A percentile compares a stretch with the other conserved stretches of the same genome.
These are phyloP conservation scores for Leccinum incarnatum DNA, from an alignment of 768 basidiomycete species.

Conservation along the genomic window DNA sequence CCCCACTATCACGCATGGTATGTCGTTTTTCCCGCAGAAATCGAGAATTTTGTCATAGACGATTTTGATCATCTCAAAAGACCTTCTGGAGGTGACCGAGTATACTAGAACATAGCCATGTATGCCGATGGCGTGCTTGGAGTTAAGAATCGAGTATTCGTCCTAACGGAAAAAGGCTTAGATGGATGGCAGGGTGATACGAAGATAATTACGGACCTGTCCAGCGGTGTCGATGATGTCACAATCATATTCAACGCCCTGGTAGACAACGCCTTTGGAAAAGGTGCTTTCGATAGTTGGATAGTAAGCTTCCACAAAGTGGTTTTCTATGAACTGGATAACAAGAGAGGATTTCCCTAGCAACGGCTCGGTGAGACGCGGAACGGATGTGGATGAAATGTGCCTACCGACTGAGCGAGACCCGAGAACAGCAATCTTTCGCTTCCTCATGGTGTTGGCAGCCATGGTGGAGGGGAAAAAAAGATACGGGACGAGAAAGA, in stretches of 20 bases:
- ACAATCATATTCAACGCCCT: constrained; percentile 90
- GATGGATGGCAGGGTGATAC: constrained; percentile 1
- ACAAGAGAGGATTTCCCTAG: constrained; percentile 93
- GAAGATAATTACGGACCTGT: constrained; percentile 56
- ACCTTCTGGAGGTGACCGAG: constrained; percentile 83
- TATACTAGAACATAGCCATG: constrained; percentile 98
- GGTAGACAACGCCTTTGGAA: constrained; percentile 81
- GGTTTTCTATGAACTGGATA: constrained; percentile 89
- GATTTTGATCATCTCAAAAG: constrained; percentile 93
- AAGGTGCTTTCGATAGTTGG: constrained; percentile 93
- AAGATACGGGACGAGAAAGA: constrained; percentile 11
- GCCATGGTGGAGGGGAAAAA: constrained; percentile 23
- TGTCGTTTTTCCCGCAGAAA: constrained; percentile 77
- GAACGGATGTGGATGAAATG: not conserved
- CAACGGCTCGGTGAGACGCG: constrained; percentile 18
- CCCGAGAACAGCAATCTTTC: constrained; percentile 87
- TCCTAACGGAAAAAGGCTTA: constrained; percentile 45
- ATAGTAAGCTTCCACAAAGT: constrained; percentile 91
- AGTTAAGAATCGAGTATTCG: constrained; percentile 91
- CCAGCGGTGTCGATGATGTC: constrained; percentile 98
- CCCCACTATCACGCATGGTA: constrained; percentile 93
- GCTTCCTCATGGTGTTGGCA: constrained; percentile 57
- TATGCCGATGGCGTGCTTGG: constrained; percentile 93
- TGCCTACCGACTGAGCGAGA: constrained; percentile 83
- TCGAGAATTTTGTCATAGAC: constrained; percentile 92